Base-by-base conservation (phyloP, 352 stramenopile species). In the Thalassiosira pacifica region DNA sequence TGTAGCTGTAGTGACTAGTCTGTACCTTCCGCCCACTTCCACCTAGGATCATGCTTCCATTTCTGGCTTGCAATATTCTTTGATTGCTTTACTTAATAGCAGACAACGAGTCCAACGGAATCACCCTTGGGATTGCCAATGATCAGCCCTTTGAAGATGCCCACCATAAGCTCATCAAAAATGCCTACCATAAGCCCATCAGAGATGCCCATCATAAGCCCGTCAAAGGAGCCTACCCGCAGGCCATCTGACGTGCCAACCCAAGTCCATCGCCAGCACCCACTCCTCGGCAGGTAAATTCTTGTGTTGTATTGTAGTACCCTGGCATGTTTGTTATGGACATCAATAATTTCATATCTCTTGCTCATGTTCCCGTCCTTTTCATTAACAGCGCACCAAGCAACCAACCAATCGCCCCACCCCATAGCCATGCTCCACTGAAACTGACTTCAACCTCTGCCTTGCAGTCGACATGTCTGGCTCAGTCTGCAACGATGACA, bases 371-470 rank as follows among this genome's bases (percentile, higher is more conserved):
- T 48, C 37, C 13, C 24, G 6, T 57, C 45, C 24, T 57, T 57
- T 8, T 57, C 2, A 57, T 57, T n/a, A 24, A n/a, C 4, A 57
- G 45, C 45, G 5, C 24, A 57, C 45, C 45, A 57, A 19, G 2
- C 45, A 8, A 57, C 45, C 68, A 55, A 81, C 60, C 19, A 73
- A 32, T 73, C 52, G 9, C 1, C 60, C 34, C 18, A 74, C 60
- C 52, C 22, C 37, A n/a, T 26, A 60, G 31, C 73, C 60, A 52
- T 70, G 45, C 31, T 65, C 48, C n/a, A 48, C 32, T 34, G 6
- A 74, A 26, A 29, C 61, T 6, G 69, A 82, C 34, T 88, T 88
- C 70, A 81, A 88, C 48, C 32, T 88, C 19, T 88, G 81, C 32
- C 22, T 88, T 57, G 81, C 81, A 0, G 13, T 57, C 8, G 81